Base-by-base conservation (phyloP, 1,284 basidiomycete species). In the Anthracocystis walkeri region DNA sequence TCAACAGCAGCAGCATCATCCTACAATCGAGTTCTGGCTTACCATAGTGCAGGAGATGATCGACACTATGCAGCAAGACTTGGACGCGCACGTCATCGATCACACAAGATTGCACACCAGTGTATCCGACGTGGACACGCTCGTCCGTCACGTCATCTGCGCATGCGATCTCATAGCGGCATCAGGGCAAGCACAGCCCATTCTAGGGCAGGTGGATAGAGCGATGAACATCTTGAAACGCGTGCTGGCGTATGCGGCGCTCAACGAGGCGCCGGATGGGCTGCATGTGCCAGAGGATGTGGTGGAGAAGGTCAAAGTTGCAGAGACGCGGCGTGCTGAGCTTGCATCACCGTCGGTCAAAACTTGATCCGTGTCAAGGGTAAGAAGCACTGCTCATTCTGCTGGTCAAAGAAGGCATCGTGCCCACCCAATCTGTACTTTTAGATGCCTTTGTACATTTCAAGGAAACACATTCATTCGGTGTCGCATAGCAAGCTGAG, bases 1-100 rank as follows among this genome's bases (percentile, higher is more conserved):
- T 45, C 58, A 25, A 21, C 54, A 45, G 56, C 57, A 41, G 56
- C 57, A 63, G 48, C 60, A 69, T 3, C 69, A 73, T 53, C 75
- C 75, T 38, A 77, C 75, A 3, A 20, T 77, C 49, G 62, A 69
- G n/a, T 64, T 66, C 45, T 77, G 75, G 75, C 40, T 69, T 6
- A 53, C 29, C 21, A 44, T 77, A 18, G 42, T 69, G 51, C 55
- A 64, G 12, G 70, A 61, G 18, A 68, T 73, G 62, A 51, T 65
- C 18, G 51, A 23, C 1, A 46, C 29, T 6, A 68, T 73, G 58
- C 52, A 59, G 46, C 53, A 57, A 16, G 75, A 77, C 31, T 35
- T 77, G 23, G 70, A 77, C 31, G 66, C 65, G 2, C 67, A 71
- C 38, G 65, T 73, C 1, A 18, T 54, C n/a, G 63, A 60, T 10